Base-by-base conservation (phyloP, 192 early-diverging fungal genomes). In the Thoreauomyces humboldtii region DNA sequence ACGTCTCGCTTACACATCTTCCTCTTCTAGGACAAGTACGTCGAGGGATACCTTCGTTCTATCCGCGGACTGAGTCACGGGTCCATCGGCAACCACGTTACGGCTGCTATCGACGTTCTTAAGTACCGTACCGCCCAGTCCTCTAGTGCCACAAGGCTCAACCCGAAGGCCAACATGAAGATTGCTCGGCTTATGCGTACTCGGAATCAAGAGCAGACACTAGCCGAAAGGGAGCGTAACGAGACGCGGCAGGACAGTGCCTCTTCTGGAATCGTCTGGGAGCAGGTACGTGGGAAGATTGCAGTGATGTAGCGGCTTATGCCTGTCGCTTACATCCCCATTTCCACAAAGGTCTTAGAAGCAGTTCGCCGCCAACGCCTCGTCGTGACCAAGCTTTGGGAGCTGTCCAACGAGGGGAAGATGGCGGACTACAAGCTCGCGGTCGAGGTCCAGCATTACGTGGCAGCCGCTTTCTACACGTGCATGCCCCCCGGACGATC, bases 51-150 rank as follows among this genome's bases (percentile, higher is more conserved):
- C 38, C 38, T 42, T 6, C 36, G 11, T 6, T 19, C 14, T 11
- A 43, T 59, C 27, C 33, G 57, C 21, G 57, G n/a, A 24, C 57
- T 59, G 14, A 15, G 6, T 7, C 57, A 59, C 12, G 57, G 86
- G 12, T 22, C 36, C 21, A 28, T 59, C 7, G 57, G 12, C 7
- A 59, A 59, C 41, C n/a, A 11, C 57, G 15, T 59, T 27, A 59
- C 57, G 5, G 33, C 57, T 24, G 57, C 57, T 15, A 59, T 59
- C 57, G 38, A 59, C 25, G 57, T 59, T 42, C 38, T 42, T 6
- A 59, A 59, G 57, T 59, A 42, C 25, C 57, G 54, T 7, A 17
- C 27, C 5, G 54, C 54, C 21, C 11, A 17, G 17, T 41, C 17
- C 17, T 41, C 38, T 41, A 17, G 38, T 12, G 31, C 31, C 31